A percentile compares a stretch with the other conserved stretches of the same genome.
Evolutionary conservation across 2,329 filamentous ascomycete species (phyloP).

Genomic region (Bertia moriformis): DNA sequence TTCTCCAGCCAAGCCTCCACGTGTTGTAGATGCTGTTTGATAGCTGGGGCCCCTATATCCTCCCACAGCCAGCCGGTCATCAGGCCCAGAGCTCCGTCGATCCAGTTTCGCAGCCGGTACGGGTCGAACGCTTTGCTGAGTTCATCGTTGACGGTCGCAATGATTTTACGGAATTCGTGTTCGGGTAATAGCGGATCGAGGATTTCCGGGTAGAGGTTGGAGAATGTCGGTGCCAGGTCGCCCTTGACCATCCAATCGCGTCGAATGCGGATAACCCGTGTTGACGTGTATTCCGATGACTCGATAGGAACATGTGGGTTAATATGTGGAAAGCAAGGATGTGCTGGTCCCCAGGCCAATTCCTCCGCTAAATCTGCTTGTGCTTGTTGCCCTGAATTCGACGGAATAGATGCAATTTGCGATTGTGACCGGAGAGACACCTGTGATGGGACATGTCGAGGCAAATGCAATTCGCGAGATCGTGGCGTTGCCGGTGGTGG

Average conservation of each 20-base stretch:
- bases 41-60: neutral
- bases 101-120: slow-evolving; percentile 42
- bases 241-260: slow-evolving; percentile 59
- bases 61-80: slow-evolving; percentile 45
- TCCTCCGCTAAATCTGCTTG: slow-evolving; percentile 32
- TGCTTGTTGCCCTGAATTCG: slow-evolving; percentile 2
- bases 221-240: slow-evolving; percentile 57
- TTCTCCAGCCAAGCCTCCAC: neutral
- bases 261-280: slow-evolving; percentile 54
- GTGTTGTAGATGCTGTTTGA: neutral
- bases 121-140: slow-evolving; percentile 47
- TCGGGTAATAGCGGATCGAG: slow-evolving; percentile 49
- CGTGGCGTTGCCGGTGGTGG: too few relatives aligned
- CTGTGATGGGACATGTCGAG: neutral
- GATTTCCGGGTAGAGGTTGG: slow-evolving; percentile 62
- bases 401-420: slow-evolving; percentile 1
- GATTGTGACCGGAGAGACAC: neutral
- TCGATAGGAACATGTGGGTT: slow-evolving; percentile 54
- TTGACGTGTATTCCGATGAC: slow-evolving; percentile 43
- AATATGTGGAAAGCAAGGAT: slow-evolving; percentile 59
- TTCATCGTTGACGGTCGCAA: slow-evolving; percentile 47
- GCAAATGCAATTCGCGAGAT: neutral
- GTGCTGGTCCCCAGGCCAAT: slow-evolving; percentile 52
- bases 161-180: slow-evolving; percentile 47
- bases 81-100: slow-evolving; percentile 49